Evolutionary conservation across 192 early-diverging fungal species (phyloP), one percentile per base, ranked within the genome.

Genomic region (Linnemannia schmuckeri): DNA sequence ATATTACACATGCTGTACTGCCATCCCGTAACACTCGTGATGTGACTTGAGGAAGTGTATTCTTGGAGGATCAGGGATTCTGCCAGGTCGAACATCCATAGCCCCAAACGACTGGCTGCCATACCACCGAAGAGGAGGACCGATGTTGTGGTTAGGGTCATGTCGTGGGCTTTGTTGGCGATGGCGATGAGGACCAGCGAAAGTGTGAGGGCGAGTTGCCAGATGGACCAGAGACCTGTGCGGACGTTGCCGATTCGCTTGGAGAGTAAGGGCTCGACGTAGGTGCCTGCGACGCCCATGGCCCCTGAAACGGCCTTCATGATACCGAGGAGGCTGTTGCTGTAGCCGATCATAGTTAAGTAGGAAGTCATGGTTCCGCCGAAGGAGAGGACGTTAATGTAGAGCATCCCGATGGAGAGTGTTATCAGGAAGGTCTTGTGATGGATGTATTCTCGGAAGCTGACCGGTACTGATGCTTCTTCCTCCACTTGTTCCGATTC

Each of bases 311-410:
- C 42, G 42, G 87, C 87, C 44, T 80, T 82, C 74, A 88, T 88
- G 44, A 79, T 54, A 1, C 82, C 82, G 4, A 83, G 17, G 33
- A 83, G 72, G 13, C 82, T 71, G 20, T 27, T 73, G 44, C 55
- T 74, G 42, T 88, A 88, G 7, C 80, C 82, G 47, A 70, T 85
- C 41, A 77, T 37, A 18, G 75, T 73, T 8, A 88, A 79, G 38
- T 88, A 88, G 13, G 79, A 68, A 1, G 80, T 85, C 82, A 82
- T 84, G 13, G 79, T 81, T 5, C 82, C 82, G 27, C 88, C 88
- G 38, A 88, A 81, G 30, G 77, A 79, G 2, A 88, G 54, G 40
- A 85, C 82, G 33, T 83, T 88, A 27, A 88, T 70, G 40, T 81
- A 88, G 47, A 88, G 79, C 76, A 88, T 85, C 15, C 79, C 81